These are phyloP conservation scores for Penicillium sp. DNA, from an alignment of 2,329 filamentous ascomycete genomes.

Conservation along the genomic window DNA sequence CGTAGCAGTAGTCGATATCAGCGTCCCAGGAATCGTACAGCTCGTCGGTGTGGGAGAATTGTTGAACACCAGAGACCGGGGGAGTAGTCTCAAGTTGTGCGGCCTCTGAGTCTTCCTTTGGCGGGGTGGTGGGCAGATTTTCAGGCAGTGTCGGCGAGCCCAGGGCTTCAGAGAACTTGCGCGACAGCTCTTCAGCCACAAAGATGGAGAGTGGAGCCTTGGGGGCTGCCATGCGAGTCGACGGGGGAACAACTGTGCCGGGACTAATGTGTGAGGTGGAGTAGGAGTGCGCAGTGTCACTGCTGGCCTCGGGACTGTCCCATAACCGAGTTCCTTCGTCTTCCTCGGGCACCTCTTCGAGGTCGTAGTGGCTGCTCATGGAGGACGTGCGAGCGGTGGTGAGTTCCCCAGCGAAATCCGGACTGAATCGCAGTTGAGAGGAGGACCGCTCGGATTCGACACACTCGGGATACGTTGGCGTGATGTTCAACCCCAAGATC, in stretches of 20 bases:
- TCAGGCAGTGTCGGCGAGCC: slow-evolving; percentile 45
- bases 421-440: slow-evolving; percentile 44
- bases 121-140: slow-evolving; percentile 21
- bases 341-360: slow-evolving; percentile 51
- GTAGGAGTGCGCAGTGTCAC: slow-evolving; percentile 20
- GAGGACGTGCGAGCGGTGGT: slow-evolving; percentile 43
- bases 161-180: slow-evolving; percentile 49
- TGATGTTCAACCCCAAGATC: slow-evolving; percentile 38
- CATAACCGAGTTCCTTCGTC: slow-evolving; percentile 41
- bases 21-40: slow-evolving; percentile 59
- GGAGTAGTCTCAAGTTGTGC: slow-evolving; percentile 20
- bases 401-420: slow-evolving; percentile 44
- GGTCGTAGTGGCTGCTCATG: slow-evolving; percentile 42
- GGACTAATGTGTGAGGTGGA: slow-evolving; percentile 22
- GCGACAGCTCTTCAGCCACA: slow-evolving; percentile 37
- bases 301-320: slow-evolving; percentile 32
- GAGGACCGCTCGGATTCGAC: slow-evolving; percentile 28
- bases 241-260: slow-evolving; percentile 9
- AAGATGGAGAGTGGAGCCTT: slow-evolving; percentile 35
- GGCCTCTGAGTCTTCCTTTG: slow-evolving; percentile 1
- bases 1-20: slow-evolving; percentile 64
- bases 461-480: slow-evolving; percentile 35
- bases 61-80: slow-evolving; percentile 19
- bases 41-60: slow-evolving; percentile 30
- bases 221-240: slow-evolving; percentile 13